A percentile compares a stretch with the other conserved stretches of the same genome.
Evolutionary conservation across 1,284 basidiomycete genomes (phyloP).

Genomic region (Erythrobasidium hasegawianum): DNA sequence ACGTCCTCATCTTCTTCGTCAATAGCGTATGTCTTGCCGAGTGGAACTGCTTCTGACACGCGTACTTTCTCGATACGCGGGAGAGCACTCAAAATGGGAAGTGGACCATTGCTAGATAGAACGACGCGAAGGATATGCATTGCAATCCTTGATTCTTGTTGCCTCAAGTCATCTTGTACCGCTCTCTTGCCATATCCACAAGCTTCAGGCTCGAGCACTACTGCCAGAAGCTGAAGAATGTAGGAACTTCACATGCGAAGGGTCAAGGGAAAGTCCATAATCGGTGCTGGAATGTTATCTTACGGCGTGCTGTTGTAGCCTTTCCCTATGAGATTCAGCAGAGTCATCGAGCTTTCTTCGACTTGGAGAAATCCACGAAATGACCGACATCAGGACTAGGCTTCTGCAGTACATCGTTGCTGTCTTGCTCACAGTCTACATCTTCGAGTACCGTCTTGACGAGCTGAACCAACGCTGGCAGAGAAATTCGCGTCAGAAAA

Average conservation of each 20-base stretch:
- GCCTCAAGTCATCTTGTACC: constrained; percentile 6
- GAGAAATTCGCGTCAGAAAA: background rate
- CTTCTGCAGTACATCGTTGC: background rate
- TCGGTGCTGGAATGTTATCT: no score
- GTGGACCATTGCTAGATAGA: constrained; percentile 6
- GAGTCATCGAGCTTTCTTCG: constrained; percentile 19
- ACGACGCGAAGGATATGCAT: background rate
- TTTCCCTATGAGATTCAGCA: constrained; percentile 14
- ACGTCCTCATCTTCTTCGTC: constrained; percentile 20
- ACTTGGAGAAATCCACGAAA: constrained; percentile 6
- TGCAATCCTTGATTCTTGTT: constrained; percentile 10
- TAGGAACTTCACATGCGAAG: constrained; percentile 7
- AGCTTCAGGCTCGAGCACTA: constrained; percentile 21
- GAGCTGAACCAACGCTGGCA: constrained; percentile 7
- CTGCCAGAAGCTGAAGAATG: constrained; percentile 18
- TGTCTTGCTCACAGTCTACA: constrained; percentile 19
- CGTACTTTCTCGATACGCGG: background rate
- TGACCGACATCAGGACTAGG: constrained; percentile 5
- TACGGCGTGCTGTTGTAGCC: constrained; percentile 4
- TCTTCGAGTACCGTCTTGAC: constrained; percentile 28
- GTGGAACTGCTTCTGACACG: background rate
- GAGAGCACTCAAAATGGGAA: constrained; percentile 4
- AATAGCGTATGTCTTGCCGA: background rate
- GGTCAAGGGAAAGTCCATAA: no score
- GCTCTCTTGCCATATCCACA: constrained; percentile 8